Evolutionary conservation across 495 filamentous ascomycete species (phyloP), one percentile per base, ranked within the genome.

Genomic region (Neurospora sp.): DNA sequence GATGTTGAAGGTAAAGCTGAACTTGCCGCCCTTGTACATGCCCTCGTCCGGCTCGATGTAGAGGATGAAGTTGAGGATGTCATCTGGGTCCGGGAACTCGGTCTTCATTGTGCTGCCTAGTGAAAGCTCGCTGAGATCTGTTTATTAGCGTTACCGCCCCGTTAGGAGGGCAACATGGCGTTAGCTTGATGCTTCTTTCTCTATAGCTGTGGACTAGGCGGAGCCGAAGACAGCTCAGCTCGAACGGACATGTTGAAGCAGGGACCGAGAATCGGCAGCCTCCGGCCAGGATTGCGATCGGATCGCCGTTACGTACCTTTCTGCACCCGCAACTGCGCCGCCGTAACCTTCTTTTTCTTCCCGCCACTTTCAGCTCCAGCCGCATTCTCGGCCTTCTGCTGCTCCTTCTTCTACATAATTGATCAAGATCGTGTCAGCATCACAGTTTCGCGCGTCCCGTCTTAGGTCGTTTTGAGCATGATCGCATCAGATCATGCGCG

Each of bases 271-370:
- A 35, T 37, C 5, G 61, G 38, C 31, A 53, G 20, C 20, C 38
- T 53, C 46, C 46, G n/a, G n/a, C 46, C 46, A 5, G 46, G n/a
- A 53, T 6, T 31, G 48, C 48, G 48, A 61, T 31, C 48, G 20
- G 20, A 61, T 61, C 22, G 22, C 12, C 11, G 48, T 22, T 42
- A 53, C 77, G 20, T 83, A 97, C 96, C 96, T 91, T 96, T 96
- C 83, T 98, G 96, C 72, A 97, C 94, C 69, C 96, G 92, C 74
- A 99, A 83, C 83, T 98, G 94, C 73, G 96, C 96, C 53, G 96
- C 93, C 40, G 96, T 99, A 73, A 98, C 94, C 85, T 96, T 97
- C 89, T 97, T 98, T 87, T 97, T 98, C 87, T 94, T 96, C 71
- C 89, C 88, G 1, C 91, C 91, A 38, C 74, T 73, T 27, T 81